These are phyloP conservation scores for Spinellus fusiger DNA, from an alignment of 192 early-diverging fungal species.

Conservation along the genomic window DNA sequence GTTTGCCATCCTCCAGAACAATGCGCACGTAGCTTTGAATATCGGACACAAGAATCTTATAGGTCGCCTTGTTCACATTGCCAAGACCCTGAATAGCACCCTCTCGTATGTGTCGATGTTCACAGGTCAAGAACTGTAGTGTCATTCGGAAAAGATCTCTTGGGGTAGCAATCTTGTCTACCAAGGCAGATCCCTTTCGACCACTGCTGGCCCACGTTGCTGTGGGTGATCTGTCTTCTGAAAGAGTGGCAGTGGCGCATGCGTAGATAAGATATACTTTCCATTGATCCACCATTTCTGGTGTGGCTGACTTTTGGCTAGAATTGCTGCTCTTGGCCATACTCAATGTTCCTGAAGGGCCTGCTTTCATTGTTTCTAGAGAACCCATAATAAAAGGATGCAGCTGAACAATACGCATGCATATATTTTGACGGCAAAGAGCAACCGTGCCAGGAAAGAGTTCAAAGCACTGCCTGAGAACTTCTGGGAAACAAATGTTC, in stretches of 20 bases:
- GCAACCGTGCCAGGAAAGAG: conserved; percentile 40
- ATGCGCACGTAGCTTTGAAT: conserved; percentile 51
- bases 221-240: conserved; percentile 32
- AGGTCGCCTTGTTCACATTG: conserved; percentile 56
- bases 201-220: conserved; percentile 31
- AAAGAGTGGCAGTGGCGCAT: conserved; percentile 54
- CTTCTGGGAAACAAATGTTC: conserved; percentile 59
- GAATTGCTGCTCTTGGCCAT: conserved; percentile 37
- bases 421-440: conserved; percentile 51
- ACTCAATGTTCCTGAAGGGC: conserved; percentile 42
- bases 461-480: conserved; percentile 57
- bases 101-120: conserved; percentile 60
- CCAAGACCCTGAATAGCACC: conserved; percentile 61
- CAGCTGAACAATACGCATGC: conserved; percentile 53
- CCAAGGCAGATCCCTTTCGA: conserved; percentile 35
- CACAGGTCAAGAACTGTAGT: conserved; percentile 60
- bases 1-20: conserved; percentile 59
- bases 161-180: conserved; percentile 46
- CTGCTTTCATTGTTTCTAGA: conserved; percentile 43
- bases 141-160: conserved; percentile 59
- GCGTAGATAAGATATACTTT: conserved; percentile 64
- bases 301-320: conserved; percentile 36
- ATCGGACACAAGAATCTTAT: conserved; percentile 62
- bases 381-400: conserved; percentile 53
- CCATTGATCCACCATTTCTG: conserved; percentile 74